Percentiles rank a stretch among this genome's conserved stretches.
Conservation (phyloP, 805 yeast genomes). For the Sugiyamaella floridensis region DNA sequence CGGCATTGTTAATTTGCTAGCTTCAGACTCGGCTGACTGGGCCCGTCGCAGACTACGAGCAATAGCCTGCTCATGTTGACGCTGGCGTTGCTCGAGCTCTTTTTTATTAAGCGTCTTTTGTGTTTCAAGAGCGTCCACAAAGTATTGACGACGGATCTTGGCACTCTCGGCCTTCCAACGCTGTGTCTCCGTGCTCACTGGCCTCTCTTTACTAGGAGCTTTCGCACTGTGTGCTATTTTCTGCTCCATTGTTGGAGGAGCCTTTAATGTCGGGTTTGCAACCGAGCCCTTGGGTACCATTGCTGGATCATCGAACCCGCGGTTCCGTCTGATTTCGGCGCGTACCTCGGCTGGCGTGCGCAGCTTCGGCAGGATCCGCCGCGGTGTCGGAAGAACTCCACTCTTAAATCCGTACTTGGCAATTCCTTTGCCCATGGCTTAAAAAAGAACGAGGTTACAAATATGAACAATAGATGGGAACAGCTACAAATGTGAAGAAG, state of each 20-base stretch:
- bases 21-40: slow-evolving; percentile 33
- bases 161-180: slow-evolving; percentile 47
- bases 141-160: slow-evolving; percentile 64
- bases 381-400: slow-evolving; percentile 74
- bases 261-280: slow-evolving; percentile 44
- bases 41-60: neutral
- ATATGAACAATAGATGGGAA: too few species aligned
- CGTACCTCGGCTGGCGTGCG: slow-evolving; percentile 24
- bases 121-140: slow-evolving; percentile 51
- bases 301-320: slow-evolving; percentile 61
- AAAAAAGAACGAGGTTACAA: neutral
- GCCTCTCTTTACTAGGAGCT: slow-evolving; percentile 34
- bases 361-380: slow-evolving; percentile 63
- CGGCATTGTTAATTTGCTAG: slow-evolving; percentile 66
- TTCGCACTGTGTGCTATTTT: slow-evolving; percentile 49
- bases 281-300: slow-evolving; percentile 57
- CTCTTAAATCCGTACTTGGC: slow-evolving; percentile 52
- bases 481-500: too few species aligned
- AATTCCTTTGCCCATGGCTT: slow-evolving; percentile 41
- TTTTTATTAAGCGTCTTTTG: slow-evolving; percentile 45
- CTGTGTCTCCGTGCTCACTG: slow-evolving; percentile 26
- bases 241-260: slow-evolving; percentile 46
- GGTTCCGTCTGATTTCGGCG: slow-evolving; percentile 45
- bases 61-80: slow-evolving; percentile 31
- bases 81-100: slow-evolving; percentile 34